Evolutionary conservation across 169 alveolate genomes (phyloP).

Genomic region (Theileria orientalis): DNA sequence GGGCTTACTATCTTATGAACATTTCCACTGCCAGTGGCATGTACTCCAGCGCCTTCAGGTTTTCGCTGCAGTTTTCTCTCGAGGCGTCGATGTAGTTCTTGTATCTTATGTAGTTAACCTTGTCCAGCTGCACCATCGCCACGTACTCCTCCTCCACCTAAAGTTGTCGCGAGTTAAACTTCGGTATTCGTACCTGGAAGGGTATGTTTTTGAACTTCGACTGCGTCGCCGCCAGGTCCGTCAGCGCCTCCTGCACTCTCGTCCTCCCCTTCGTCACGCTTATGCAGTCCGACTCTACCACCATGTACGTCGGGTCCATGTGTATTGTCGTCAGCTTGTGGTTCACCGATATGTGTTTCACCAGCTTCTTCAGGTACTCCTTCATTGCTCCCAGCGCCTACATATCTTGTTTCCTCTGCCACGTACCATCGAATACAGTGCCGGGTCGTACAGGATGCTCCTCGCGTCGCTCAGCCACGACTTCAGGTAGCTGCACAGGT

Average conservation of each 20-base stretch:
- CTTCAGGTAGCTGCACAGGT: conserved; percentile 65
- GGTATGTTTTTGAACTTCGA: conserved; percentile 73
- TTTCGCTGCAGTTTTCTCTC: conserved; percentile 69
- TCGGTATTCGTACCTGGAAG: conserved; percentile 48
- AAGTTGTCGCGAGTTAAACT: background rate
- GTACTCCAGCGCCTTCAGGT: conserved; percentile 67
- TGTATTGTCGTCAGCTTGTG: conserved; percentile 64
- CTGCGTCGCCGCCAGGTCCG: conserved; percentile 57
- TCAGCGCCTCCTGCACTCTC: conserved; percentile 63
- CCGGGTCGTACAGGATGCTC: conserved; percentile 70
- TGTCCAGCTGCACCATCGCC: conserved; percentile 73
- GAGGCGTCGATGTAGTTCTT: conserved; percentile 71
- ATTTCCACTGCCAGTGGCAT: conserved; percentile 72
- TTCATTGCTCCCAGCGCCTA: conserved; percentile 49
- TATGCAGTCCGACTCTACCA: conserved; percentile 64
- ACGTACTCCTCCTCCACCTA: conserved; percentile 70
- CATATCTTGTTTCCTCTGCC: background rate
- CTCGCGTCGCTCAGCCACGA: conserved; percentile 71
- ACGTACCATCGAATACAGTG: conserved; percentile 60
- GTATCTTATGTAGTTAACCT: conserved; percentile 68
- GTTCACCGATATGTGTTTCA: conserved; percentile 54
- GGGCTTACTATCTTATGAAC: conserved; percentile 63
- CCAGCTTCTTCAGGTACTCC: conserved; percentile 58
- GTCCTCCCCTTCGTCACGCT: conserved; percentile 72
- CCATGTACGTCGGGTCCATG: conserved; percentile 67